Evolutionary conservation across 257 asterid genomes (phyloP), one percentile per base, ranked within the genome.

Genomic region (Cinchona pubescens): DNA sequence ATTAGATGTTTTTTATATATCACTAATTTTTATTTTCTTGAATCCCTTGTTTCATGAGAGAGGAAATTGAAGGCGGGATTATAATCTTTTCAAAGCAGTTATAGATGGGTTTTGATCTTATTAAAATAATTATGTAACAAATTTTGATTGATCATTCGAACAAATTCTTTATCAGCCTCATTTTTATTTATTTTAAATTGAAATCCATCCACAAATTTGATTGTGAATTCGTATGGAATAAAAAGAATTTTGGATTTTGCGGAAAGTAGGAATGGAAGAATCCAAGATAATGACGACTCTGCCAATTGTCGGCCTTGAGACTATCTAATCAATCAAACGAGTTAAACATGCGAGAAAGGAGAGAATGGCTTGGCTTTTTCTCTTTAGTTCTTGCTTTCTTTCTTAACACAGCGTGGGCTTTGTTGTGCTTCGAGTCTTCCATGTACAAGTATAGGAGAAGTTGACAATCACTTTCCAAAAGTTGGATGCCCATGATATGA

Each of bases 281-380:
- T 56, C 72, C 23, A 45, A 32, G 71, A 45, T 9, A 62, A 61
- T 25, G 48, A 34, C 32, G 70, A 7, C 42, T 38, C 76, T n/a
- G 65, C 38, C 67, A 9, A 27, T 45, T 73, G 77, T 60, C 38
- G 45, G 60, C 77, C 69, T 60, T 42, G 27, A n/a, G n/a, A 72
- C 42, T 34, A 73, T 1, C 34, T 53, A 9, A 23, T 42, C 63
- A 27, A 71, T n/a, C 43, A 72, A 59, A 40, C 67, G 42, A 72
- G 29, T 58, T 56, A 59, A 58, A 58, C 43, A 61, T 56, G 76
- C 7, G 34, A 48, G 15, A 46, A 14, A 15, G 35, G 19, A 59
- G 10, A 58, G 11, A 25, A 35, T 19, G 11, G 45, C 37, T 37
- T 64, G 34, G 35, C 64, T 59, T 27, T 59, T 19, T 59, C 34